These are phyloP conservation scores for Nemania diffusa DNA, from an alignment of 2,329 filamentous ascomycete genomes.

Conservation along the genomic window DNA sequence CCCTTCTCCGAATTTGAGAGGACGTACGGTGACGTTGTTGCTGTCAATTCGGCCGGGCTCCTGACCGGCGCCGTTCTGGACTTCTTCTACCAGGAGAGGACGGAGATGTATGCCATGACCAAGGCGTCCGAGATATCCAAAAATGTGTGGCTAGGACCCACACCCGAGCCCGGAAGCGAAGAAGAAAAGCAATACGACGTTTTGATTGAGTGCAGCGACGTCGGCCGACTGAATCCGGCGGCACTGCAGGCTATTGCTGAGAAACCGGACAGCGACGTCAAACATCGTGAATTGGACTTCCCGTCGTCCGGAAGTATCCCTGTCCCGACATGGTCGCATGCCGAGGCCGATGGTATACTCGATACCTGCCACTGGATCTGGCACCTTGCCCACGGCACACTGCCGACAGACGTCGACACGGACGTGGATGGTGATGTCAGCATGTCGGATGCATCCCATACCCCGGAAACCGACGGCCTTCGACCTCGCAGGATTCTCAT, in stretches of 20 bases:
- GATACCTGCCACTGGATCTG: slow-evolving; percentile 93
- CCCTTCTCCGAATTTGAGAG: slow-evolving; percentile 78
- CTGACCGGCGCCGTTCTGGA: slow-evolving; percentile 84
- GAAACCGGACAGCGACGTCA: slow-evolving; percentile 57
- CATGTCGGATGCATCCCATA: slow-evolving; percentile 51
- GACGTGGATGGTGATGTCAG: slow-evolving; percentile 57
- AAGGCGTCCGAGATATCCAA: slow-evolving; percentile 85
- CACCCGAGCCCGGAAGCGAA: slow-evolving; percentile 73
- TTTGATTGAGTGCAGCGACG: slow-evolving; percentile 87
- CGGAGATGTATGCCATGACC: slow-evolving; percentile 95
- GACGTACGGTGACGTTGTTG: slow-evolving; percentile 75
- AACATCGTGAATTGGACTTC: slow-evolving; percentile 73
- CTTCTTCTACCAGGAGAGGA: slow-evolving; percentile 87
- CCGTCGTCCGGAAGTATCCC: slow-evolving; percentile 94
- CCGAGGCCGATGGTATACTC: slow-evolving; percentile 84
- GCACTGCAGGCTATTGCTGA: slow-evolving; percentile 72
- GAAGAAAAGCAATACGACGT: slow-evolving; percentile 79
- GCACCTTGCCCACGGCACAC: slow-evolving; percentile 76
- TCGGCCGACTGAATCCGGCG: slow-evolving; percentile 79
- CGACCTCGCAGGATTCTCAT: slow-evolving; percentile 79
- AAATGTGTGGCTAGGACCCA: slow-evolving; percentile 92
- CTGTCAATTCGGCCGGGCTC: slow-evolving; percentile 76
- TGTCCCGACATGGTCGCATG: slow-evolving; percentile 83
- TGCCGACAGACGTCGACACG: slow-evolving; percentile 49
- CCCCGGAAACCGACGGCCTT: slow-evolving; percentile 49